A percentile compares a stretch with the other conserved stretches of the same genome.
Evolutionary conservation across 148 eudicot species (phyloP).

Genomic region (Arctostaphylos glauca): DNA sequence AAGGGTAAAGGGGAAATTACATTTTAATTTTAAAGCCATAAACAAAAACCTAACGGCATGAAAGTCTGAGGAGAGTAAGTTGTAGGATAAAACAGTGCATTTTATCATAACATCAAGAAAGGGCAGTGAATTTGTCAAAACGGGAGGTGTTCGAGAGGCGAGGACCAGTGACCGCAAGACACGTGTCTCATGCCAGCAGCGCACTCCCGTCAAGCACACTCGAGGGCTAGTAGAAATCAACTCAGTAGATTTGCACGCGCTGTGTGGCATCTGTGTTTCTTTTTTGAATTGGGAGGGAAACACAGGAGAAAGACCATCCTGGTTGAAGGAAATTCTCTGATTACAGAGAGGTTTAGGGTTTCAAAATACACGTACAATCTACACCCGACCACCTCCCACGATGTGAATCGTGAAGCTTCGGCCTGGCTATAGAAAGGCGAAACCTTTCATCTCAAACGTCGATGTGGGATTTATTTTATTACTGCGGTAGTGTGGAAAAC

Average conservation of each 20-base stretch:
- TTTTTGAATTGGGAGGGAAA: not conserved
- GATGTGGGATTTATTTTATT: not conserved
- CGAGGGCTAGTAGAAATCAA: not conserved
- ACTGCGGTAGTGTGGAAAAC: not conserved
- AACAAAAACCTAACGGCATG: too few species aligned
- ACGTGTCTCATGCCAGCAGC: not conserved
- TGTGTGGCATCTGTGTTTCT: not conserved
- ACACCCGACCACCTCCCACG: not conserved
- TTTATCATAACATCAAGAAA: too few species aligned
- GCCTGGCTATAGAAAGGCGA: not conserved
- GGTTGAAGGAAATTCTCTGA: not conserved
- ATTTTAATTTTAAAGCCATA: too few species aligned
- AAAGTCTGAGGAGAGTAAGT: too few species aligned
- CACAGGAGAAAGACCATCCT: not conserved
- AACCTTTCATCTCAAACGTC: not conserved
- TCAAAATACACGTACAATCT: not conserved
- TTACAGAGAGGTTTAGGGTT: conserved; percentile 7
- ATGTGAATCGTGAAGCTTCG: not conserved
- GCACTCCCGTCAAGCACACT: not conserved
- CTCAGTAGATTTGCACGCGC: not conserved
- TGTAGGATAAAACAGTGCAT: too few species aligned
- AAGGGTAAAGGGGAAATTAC: too few species aligned
- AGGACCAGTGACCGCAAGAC: not conserved
- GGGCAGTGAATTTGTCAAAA: not conserved
- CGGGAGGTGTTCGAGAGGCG: not conserved